Base-by-base conservation (phyloP, 106 monocot species). In the Iris macrosiphon region DNA sequence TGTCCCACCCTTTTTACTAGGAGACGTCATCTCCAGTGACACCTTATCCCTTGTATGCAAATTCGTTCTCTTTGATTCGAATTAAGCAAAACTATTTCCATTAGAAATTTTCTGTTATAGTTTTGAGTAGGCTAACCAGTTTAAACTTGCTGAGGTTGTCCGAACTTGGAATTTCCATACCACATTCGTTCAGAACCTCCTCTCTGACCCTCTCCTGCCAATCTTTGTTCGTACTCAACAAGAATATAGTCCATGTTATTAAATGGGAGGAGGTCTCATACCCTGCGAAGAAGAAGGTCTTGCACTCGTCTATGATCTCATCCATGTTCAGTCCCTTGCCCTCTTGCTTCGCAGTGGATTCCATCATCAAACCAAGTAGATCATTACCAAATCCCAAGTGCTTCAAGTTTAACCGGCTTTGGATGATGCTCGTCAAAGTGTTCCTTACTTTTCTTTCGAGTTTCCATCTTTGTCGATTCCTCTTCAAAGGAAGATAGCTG, bases 301-400 rank as follows among this genome's bases (percentile, higher is more conserved):
- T 85, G 79, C 84, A 79, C 61, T 85, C 84, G 11, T 72, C 72
- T 1, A 79, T 60, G 3, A 85, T 75, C 49, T 79, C 84, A 16
- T 85, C 75, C 55, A 76, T 79, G 68, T 39, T 72, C 54, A 85
- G 21, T 1, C 15, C 56, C 13, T 55, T 41, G 9, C 40, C 41
- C 12, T 52, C 64, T 22, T 43, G 22, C 16, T 27, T 28, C 7
- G 11, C 66, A 41, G 12, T 11, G 4, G 84, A 37, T 6, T 79
- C 61, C 32, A 85, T 34, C 84, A 85, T 85, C 64, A 85, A n/a
- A 3, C 84, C 84, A 20, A 85, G 79, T 2, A 85, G 48, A 57
- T 74, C 73, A 20, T 73, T 53, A 22, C 69, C 79, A 22, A 60
- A 79, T 7, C 57, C 59, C 1, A n/a, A 22, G 17, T 60, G 37